Conservation (phyloP, 352 stramenopile genomes). For the Phytophthora lateralis region DNA sequence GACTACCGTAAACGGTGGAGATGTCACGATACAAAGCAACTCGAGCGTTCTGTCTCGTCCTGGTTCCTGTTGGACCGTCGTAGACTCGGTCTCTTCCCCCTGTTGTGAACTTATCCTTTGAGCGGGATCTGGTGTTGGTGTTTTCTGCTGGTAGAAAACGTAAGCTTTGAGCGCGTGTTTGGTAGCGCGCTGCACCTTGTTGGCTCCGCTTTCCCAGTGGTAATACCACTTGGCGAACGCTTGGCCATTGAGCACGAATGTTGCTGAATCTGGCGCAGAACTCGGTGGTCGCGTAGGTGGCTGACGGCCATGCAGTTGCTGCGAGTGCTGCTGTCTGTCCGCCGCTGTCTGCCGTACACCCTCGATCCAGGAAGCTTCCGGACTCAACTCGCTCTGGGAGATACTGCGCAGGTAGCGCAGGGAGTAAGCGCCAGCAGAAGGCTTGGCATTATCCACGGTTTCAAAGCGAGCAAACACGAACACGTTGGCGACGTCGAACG, state of each 20-base stretch:
- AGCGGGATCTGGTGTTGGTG: neutral
- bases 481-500: slow-evolving; percentile 38
- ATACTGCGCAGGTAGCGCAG: slow-evolving; percentile 32
- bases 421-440: slow-evolving; percentile 6
- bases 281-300: neutral
- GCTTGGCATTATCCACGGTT: slow-evolving; percentile 34
- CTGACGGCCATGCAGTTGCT: slow-evolving; percentile 32
- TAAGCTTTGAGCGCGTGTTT: slow-evolving; percentile 64
- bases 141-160: slow-evolving; percentile 37
- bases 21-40: slow-evolving; percentile 42
- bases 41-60: slow-evolving; percentile 18
- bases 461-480: slow-evolving; percentile 39
- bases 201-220: slow-evolving; percentile 65
- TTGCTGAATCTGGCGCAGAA: slow-evolving; percentile 12
- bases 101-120: slow-evolving; percentile 5
- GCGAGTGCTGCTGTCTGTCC: slow-evolving; percentile 22
- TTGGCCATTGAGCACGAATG: slow-evolving; percentile 54
- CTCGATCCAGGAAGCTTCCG: slow-evolving; percentile 68
- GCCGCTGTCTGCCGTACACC: slow-evolving; percentile 28
- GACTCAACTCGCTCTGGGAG: slow-evolving; percentile 58
- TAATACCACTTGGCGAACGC: slow-evolving; percentile 65
- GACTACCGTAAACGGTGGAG: slow-evolving; percentile 48
- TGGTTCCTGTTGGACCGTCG: neutral
- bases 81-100: neutral
- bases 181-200: slow-evolving; percentile 60